Evolutionary conservation across 164 flowering plant genomes (phyloP).

Genomic region (Hamamelis virginiana): DNA sequence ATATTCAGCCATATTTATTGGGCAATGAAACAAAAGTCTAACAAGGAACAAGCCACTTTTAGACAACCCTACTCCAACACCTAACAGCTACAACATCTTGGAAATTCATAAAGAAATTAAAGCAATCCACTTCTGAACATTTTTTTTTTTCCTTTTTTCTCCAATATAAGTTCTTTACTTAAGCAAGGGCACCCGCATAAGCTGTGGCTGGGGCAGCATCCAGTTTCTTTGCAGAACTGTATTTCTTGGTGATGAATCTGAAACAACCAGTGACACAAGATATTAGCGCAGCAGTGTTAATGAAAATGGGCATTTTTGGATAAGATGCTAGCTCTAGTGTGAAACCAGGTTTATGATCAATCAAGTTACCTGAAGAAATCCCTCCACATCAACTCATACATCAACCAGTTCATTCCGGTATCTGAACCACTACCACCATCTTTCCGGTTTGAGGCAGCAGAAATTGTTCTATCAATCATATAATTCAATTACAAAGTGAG

Average conservation of each 20-base stretch:
- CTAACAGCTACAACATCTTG: slow-evolving; percentile 12
- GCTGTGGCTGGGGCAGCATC: slow-evolving; percentile 72
- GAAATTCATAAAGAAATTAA: slow-evolving; percentile 4
- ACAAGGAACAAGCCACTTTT: neutral
- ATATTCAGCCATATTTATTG: slow-evolving; percentile 9
- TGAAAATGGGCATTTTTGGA: too few relatives aligned
- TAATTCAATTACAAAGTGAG: slow-evolving; percentile 11
- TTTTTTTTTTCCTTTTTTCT: slow-evolving; percentile 3
- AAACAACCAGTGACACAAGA: slow-evolving; percentile 3
- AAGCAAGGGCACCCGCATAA: slow-evolving; percentile 68
- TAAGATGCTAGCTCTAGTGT: neutral
- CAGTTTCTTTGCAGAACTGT: slow-evolving; percentile 62
- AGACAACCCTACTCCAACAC: slow-evolving; percentile 5
- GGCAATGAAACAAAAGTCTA: slow-evolving; percentile 5
- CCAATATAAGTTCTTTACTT: slow-evolving; percentile 7
- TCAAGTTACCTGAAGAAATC: slow-evolving; percentile 88
- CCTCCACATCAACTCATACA: slow-evolving; percentile 95
- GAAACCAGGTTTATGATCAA: neutral
- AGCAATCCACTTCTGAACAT: neutral
- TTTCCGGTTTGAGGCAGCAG: slow-evolving; percentile 51
- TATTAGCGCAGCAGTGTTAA: neutral
- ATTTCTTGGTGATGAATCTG: slow-evolving; percentile 94
- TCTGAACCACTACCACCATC: slow-evolving; percentile 48
- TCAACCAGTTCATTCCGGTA: slow-evolving; percentile 79
- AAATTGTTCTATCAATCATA: slow-evolving; percentile 41